Evolutionary conservation across 371 early-diverging fungal genomes (phyloP).

Genomic region (Phascolomyces articulosus): DNA sequence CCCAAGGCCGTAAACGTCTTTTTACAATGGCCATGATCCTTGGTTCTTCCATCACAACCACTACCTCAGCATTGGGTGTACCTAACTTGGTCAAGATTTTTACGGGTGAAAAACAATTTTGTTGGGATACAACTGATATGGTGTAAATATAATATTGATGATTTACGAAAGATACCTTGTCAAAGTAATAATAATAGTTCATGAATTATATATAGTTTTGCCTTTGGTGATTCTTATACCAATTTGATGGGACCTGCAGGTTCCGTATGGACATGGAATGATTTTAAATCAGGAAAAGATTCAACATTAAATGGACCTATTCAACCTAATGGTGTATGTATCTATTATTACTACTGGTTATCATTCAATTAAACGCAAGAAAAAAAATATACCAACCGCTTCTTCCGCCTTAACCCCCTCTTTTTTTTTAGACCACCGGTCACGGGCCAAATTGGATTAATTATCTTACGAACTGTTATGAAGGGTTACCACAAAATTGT

Average conservation of each 20-base stretch:
- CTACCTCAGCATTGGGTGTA: not conserved
- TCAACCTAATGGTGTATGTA: constrained; percentile 6
- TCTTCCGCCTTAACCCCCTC: not conserved
- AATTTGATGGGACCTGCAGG: constrained; percentile 16
- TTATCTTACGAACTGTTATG: constrained; percentile 16
- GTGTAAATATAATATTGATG: not conserved
- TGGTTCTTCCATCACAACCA: not conserved
- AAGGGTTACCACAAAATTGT: constrained; percentile 21
- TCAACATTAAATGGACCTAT: constrained; percentile 10
- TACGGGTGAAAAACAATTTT: constrained; percentile 11
- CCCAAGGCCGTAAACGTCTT: too few species aligned
- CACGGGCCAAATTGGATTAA: constrained; percentile 19
- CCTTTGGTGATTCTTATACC: constrained; percentile 19
- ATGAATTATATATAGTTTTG: constrained; percentile 9
- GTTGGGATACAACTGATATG: constrained; percentile 5
- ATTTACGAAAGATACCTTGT: too few species aligned
- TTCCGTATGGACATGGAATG: constrained; percentile 17
- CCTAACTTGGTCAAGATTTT: not conserved
- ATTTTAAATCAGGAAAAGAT: constrained; percentile 6
- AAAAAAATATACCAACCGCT: too few species aligned
- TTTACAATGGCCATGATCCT: not conserved
- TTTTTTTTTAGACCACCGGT: constrained; percentile 14
- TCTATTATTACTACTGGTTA: not conserved
- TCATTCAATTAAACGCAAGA: too few species aligned
- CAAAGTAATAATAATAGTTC: not conserved